A percentile compares a stretch with the other conserved stretches of the same genome.
phyloP scores from a whole-genome alignment of 2,329 filamentous ascomycete genomes.

The Elsinoe fawcettii region DNA sequence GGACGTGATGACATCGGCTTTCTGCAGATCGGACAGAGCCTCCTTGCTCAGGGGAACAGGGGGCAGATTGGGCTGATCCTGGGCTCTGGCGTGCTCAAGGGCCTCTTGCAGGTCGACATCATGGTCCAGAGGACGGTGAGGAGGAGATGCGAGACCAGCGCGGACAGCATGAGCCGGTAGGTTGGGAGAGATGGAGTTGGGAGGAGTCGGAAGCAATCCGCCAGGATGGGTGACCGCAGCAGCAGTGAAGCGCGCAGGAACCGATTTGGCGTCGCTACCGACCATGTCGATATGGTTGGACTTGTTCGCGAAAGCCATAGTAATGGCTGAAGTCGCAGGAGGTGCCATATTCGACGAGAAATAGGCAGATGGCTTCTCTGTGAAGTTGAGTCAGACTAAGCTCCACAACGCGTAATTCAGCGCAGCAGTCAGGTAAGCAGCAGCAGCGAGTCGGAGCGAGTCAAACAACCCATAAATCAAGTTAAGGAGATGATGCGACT shows the following conservation, averaged over 20 bases:
- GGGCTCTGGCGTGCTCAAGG: constrained; percentile 43
- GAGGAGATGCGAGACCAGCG: constrained; percentile 40
- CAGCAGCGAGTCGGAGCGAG: constrained; percentile 4
- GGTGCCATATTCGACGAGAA: constrained; percentile 26
- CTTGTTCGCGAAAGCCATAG: constrained; percentile 30
- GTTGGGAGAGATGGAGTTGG: constrained; percentile 87
- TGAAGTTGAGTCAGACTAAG: constrained; percentile 17
- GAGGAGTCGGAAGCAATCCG: constrained; percentile 71
- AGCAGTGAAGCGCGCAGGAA: constrained; percentile 22
- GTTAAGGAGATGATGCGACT: constrained; percentile 23
- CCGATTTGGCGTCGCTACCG: constrained; percentile 16
- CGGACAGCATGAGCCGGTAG: constrained; percentile 75
- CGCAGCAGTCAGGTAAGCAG: background rate
- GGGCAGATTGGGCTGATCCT: constrained; percentile 31
- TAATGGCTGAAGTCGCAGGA: constrained; percentile 23
- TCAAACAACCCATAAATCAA: background rate
- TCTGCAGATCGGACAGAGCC: constrained; percentile 54
- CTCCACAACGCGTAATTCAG: constrained; percentile 4
- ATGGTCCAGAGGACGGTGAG: constrained; percentile 59
- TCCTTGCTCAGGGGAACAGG: constrained; percentile 39
- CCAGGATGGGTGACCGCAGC: constrained; percentile 25
- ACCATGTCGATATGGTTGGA: constrained; percentile 25
- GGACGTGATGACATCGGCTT: constrained; percentile 74
- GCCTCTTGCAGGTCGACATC: constrained; percentile 78
- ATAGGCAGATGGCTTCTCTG: constrained; percentile 30